These are phyloP conservation scores for Mangifera indica DNA, from an alignment of 345 rosid genomes.

Conservation along the genomic window DNA sequence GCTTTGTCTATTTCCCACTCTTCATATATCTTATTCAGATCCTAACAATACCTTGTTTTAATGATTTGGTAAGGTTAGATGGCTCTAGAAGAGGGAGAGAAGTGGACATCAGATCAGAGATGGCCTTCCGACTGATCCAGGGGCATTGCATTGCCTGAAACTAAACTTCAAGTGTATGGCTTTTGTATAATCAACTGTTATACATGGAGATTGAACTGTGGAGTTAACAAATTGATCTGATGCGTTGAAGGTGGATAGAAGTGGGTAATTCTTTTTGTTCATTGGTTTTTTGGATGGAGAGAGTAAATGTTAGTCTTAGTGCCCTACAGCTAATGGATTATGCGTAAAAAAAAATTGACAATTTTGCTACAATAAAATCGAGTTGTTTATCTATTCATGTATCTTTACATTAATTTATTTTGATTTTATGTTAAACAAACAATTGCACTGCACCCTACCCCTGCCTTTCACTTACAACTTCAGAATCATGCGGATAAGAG, in stretches of 20 bases:
- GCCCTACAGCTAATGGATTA: no score
- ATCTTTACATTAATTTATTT: no score
- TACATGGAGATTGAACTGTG: background rate
- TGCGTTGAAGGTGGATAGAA: background rate
- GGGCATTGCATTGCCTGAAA: background rate
- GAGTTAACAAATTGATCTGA: background rate
- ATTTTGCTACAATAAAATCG: no score
- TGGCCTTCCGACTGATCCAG: background rate
- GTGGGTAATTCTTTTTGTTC: background rate
- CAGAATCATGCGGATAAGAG: no score
- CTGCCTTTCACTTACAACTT: no score
- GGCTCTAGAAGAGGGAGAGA: conserved; percentile 23
- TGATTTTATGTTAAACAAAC: no score
- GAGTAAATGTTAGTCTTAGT: background rate
- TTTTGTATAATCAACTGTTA: background rate
- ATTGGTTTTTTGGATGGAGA: background rate
- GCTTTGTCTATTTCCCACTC: background rate
- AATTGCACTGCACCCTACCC: no score
- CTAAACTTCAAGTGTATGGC: background rate
- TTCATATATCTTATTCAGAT: conserved; percentile 17
- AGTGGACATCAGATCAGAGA: no score
- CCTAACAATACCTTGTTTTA: conserved; percentile 12
- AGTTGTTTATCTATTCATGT: no score
- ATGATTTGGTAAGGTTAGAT: conserved; percentile 27
- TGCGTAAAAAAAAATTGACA: no score